These are phyloP conservation scores for Aleurites moluccanus DNA, from an alignment of 441 rosid genomes.

Conservation along the genomic window DNA sequence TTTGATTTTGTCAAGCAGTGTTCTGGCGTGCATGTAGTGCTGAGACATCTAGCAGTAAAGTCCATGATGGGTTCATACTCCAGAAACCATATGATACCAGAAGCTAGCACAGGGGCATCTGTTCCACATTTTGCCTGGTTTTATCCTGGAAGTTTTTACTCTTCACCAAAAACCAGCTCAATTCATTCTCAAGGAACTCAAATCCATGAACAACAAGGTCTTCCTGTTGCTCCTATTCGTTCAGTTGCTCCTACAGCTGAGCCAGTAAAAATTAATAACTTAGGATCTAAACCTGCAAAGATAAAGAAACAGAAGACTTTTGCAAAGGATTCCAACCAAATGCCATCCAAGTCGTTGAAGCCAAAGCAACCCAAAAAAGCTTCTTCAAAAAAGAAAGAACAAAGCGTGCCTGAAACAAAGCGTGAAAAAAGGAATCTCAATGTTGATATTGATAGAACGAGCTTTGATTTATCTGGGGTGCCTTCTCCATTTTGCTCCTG, in stretches of 20 bases:
- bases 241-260: conserved; percentile 34
- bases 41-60: conserved; percentile 18
- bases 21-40: conserved; percentile 11
- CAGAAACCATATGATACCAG: conserved; percentile 36
- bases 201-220: conserved; percentile 28
- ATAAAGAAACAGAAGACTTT: conserved; percentile 39
- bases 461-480: conserved; percentile 45
- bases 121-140: conserved; percentile 42
- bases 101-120: conserved; percentile 33
- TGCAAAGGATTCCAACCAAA: conserved; percentile 29
- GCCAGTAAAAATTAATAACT: conserved; percentile 28
- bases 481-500: conserved; percentile 71
- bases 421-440: conserved; percentile 48
- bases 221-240: conserved; percentile 36
- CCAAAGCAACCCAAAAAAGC: conserved; percentile 46
- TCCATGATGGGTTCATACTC: conserved; percentile 44
- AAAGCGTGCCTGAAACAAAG: conserved; percentile 38
- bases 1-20: conserved; percentile 4
- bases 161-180: conserved; percentile 31
- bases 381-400: conserved; percentile 38
- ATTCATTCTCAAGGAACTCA: conserved; percentile 36
- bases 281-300: conserved; percentile 24
- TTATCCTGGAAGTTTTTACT: conserved; percentile 34
- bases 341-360: conserved; percentile 33
- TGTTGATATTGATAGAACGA: conserved; percentile 36